phyloP scores from a whole-genome alignment of 208 protist species.

The Trichomonas tenax region DNA sequence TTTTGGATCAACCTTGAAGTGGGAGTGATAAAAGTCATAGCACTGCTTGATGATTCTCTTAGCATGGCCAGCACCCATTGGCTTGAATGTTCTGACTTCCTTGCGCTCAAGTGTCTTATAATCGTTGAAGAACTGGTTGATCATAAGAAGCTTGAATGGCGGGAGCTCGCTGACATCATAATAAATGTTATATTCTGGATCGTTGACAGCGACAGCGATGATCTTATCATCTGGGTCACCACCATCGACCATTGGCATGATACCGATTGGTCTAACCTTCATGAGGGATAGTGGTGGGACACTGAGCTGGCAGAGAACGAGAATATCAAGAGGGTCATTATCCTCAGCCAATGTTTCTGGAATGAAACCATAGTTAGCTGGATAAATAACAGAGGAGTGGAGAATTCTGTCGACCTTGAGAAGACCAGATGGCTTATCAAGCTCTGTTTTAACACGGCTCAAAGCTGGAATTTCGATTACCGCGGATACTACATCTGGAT shows the following conservation, averaged over 20 bases:
- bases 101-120: slow-evolving; percentile 7
- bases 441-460: background rate
- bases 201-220: background rate
- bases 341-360: background rate
- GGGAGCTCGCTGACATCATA: background rate
- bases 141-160: background rate
- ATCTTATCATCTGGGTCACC: background rate
- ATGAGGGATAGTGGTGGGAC: background rate
- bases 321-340: background rate
- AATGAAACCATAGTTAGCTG: slow-evolving; percentile 10
- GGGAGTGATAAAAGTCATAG: background rate
- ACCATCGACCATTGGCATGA: slow-evolving; percentile 6
- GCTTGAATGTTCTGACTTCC: background rate
- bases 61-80: background rate
- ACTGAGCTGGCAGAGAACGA: background rate
- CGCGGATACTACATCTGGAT: background rate
- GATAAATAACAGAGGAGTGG: background rate
- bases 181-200: slow-evolving; percentile 14
- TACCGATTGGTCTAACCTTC: slow-evolving; percentile 13
- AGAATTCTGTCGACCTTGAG: slow-evolving; percentile 5
- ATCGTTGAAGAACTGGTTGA: background rate
- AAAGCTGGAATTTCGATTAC: background rate
- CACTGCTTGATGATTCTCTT: background rate
- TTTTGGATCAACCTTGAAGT: background rate
- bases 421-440: background rate